Conservation (phyloP, 2,329 filamentous ascomycete genomes). For the Cordyceps javanica region DNA sequence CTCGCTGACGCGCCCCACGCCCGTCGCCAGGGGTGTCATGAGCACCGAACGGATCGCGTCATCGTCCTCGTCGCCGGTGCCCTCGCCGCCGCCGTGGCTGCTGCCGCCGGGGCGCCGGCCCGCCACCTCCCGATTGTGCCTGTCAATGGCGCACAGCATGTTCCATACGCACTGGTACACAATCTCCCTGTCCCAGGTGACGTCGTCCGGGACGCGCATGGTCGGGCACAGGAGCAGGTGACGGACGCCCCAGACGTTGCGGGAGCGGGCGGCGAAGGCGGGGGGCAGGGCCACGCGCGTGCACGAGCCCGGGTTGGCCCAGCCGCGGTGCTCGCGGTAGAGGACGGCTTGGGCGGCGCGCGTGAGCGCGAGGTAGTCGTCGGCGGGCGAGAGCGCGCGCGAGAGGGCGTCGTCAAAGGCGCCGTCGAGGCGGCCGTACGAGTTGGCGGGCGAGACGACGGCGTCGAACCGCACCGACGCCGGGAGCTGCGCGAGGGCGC, state of each 20-base stretch:
- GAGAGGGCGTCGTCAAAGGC: conserved; percentile 51
- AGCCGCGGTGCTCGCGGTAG: conserved; percentile 43
- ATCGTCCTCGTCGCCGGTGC: neutral
- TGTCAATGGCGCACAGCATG: conserved; percentile 41
- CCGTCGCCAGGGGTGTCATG: conserved; percentile 48
- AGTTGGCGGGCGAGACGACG: conserved; percentile 49
- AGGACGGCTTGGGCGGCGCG: conserved; percentile 35
- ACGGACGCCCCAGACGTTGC: conserved; percentile 34
- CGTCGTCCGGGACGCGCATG: conserved; percentile 40
- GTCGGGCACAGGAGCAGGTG: conserved; percentile 47
- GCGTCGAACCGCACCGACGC: conserved; percentile 35
- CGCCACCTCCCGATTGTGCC: conserved; percentile 33
- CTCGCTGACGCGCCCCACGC: conserved; percentile 37
- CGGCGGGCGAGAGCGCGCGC: conserved; percentile 35
- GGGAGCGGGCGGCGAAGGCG: conserved; percentile 25
- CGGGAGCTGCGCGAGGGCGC: conserved; percentile 32
- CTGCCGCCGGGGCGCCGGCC: neutral
- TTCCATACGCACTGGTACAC: conserved; percentile 50
- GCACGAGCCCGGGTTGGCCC: conserved; percentile 44
- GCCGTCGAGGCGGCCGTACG: conserved; percentile 47
- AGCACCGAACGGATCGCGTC: conserved; percentile 36
- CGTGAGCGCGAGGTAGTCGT: conserved; percentile 43
- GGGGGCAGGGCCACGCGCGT: conserved; percentile 39
- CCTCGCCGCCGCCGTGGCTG: neutral
- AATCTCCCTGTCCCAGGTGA: conserved; percentile 44